Conservation (phyloP, 1,284 basidiomycete species). For the Pyrrhoderma lamaoense region DNA sequence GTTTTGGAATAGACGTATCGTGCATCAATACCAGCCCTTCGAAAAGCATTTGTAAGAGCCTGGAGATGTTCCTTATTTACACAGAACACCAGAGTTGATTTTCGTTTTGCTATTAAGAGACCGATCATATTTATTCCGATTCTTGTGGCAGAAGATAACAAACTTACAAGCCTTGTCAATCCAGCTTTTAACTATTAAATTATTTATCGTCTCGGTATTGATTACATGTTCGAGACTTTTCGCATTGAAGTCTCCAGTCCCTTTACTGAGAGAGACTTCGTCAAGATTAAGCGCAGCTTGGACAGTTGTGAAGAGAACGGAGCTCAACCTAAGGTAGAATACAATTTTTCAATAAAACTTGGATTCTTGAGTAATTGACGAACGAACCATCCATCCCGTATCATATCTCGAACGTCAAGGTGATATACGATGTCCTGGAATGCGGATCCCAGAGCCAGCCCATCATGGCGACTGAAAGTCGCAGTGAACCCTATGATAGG, state of each 20-base stretch:
- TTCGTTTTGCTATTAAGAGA: slow-evolving; percentile 38
- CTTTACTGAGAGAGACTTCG: slow-evolving; percentile 54
- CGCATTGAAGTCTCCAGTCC: slow-evolving; percentile 74
- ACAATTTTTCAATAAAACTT: neutral
- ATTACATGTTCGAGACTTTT: slow-evolving; percentile 71
- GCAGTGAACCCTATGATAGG: slow-evolving; percentile 95
- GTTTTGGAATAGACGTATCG: slow-evolving; percentile 75
- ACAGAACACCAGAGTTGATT: slow-evolving; percentile 88
- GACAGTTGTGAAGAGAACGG: slow-evolving; percentile 78
- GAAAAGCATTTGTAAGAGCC: slow-evolving; percentile 69
- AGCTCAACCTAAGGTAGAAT: slow-evolving; percentile 61
- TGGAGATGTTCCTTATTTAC: slow-evolving; percentile 83
- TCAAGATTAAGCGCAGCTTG: slow-evolving; percentile 66
- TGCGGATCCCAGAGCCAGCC: slow-evolving; percentile 80
- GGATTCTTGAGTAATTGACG: neutral
- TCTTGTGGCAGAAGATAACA: neutral
- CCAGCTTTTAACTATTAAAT: slow-evolving; percentile 74
- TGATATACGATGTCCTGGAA: slow-evolving; percentile 94
- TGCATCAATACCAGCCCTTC: slow-evolving; percentile 77
- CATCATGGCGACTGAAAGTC: slow-evolving; percentile 90
- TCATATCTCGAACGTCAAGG: slow-evolving; percentile 89
- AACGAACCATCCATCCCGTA: slow-evolving; percentile 80
- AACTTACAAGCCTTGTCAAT: slow-evolving; percentile 67
- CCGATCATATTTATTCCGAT: neutral
- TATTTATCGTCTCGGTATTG: slow-evolving; percentile 71